Percentiles rank a stretch among this genome's conserved stretches.
Conservation (phyloP, 1,284 basidiomycete genomes). For the Cutaneotrichosporon sp. region DNA sequence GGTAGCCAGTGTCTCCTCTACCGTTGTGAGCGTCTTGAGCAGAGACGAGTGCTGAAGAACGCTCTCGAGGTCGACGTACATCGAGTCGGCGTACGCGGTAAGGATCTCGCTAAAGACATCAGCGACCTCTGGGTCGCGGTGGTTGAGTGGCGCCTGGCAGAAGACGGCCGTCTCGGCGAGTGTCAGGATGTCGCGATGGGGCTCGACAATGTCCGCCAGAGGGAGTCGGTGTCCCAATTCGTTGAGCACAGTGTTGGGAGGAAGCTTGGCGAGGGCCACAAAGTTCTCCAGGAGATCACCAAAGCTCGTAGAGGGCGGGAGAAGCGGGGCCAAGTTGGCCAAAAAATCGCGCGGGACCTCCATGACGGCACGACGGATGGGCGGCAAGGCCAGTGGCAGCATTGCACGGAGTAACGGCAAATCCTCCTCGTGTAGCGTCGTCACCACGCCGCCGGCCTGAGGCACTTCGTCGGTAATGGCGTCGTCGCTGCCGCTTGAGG, state of each 20-base stretch:
- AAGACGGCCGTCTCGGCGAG: constrained; percentile 55
- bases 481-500: background rate
- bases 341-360: constrained; percentile 42
- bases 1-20: constrained; percentile 48
- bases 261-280: constrained; percentile 50
- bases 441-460: constrained; percentile 60
- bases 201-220: constrained; percentile 52
- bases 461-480: constrained; percentile 31
- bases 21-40: constrained; percentile 49
- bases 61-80: constrained; percentile 44
- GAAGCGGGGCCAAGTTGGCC: constrained; percentile 43
- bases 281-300: constrained; percentile 35
- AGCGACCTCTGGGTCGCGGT: constrained; percentile 48
- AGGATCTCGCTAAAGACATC: constrained; percentile 46
- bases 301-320: constrained; percentile 44
- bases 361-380: constrained; percentile 50
- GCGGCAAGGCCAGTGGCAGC: constrained; percentile 50
- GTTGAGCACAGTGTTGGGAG: constrained; percentile 52
- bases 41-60: constrained; percentile 48
- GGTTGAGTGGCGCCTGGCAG: constrained; percentile 50
- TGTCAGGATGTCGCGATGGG: constrained; percentile 48
- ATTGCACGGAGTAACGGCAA: constrained; percentile 57
- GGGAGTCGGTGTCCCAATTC: constrained; percentile 42
- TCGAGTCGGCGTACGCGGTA: constrained; percentile 42
- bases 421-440: constrained; percentile 65